Conservation (phyloP, 768 basidiomycete genomes). For the Trametes gibbosa region DNA sequence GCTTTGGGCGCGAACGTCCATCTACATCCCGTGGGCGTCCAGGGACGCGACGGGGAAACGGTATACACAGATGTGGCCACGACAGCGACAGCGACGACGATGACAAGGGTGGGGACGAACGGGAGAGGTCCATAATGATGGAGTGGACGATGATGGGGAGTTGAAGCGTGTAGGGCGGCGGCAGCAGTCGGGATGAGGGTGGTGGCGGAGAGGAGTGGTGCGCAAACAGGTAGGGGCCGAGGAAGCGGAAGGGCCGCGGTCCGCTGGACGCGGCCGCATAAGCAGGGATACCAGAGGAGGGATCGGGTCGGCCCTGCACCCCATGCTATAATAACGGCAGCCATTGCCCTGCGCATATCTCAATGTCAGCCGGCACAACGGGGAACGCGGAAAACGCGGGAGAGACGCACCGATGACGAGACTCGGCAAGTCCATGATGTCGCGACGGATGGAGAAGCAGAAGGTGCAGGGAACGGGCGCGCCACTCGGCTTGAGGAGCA, state of each 20-base stretch:
- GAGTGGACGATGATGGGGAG: background rate
- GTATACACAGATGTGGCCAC: no score
- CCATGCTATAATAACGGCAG: conserved; percentile 63
- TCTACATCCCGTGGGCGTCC: background rate
- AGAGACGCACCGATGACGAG: conserved; percentile 72
- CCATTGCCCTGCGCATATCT: conserved; percentile 68
- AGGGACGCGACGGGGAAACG: no score
- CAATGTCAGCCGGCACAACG: background rate
- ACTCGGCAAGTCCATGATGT: conserved; percentile 87
- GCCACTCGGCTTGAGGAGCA: conserved; percentile 80
- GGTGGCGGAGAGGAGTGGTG: background rate
- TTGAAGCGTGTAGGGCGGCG: background rate
- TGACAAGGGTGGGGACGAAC: no score
- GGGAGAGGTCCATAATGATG: background rate
- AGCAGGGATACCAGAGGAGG: background rate
- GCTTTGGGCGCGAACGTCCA: background rate
- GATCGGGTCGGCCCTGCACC: background rate
- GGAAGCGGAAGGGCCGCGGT: background rate
- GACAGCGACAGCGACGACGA: no score
- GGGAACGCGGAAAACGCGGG: background rate
- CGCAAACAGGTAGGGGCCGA: background rate
- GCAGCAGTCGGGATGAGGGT: background rate
- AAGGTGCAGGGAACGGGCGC: conserved; percentile 88
- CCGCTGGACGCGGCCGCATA: background rate
- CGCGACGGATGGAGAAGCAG: conserved; percentile 93